Percentiles rank a stretch among this genome's conserved stretches.
These are phyloP conservation scores for Plasmopara halstedii DNA, from an alignment of 352 stramenopile species.

Conservation along the genomic window DNA sequence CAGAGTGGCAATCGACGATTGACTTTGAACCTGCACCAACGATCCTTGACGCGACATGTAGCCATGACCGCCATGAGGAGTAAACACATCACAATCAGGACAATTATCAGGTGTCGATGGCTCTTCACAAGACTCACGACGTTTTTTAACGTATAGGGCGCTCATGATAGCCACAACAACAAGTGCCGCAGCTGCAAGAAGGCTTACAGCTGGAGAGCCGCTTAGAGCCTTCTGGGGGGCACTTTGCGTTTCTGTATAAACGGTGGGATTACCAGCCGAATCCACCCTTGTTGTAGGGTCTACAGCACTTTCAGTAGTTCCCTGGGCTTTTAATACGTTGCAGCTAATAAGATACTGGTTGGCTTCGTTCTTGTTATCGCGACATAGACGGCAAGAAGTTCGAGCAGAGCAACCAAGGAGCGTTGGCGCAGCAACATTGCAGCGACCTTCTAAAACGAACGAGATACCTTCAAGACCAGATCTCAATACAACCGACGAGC, in stretches of 20 bases:
- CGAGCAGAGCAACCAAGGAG: slow-evolving; percentile 34
- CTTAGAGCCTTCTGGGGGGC: neutral
- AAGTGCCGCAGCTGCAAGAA: slow-evolving; percentile 11
- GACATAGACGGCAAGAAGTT: slow-evolving; percentile 48
- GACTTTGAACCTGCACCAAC: slow-evolving; percentile 28
- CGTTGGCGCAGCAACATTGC: slow-evolving; percentile 18
- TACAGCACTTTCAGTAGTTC: slow-evolving; percentile 5
- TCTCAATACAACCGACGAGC: slow-evolving; percentile 16
- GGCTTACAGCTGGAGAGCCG: slow-evolving; percentile 1
- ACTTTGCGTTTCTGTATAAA: slow-evolving; percentile 1
- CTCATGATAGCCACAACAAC: slow-evolving; percentile 25
- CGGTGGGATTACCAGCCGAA: neutral
- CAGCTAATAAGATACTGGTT: slow-evolving; percentile 56
- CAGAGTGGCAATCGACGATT: slow-evolving; percentile 29
- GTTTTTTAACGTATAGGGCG: slow-evolving; percentile 19
- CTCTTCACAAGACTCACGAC: slow-evolving; percentile 13
- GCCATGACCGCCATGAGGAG: slow-evolving; percentile 7
- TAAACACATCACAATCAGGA: slow-evolving; percentile 6
- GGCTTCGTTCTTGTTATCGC: slow-evolving; percentile 42
- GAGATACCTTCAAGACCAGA: slow-evolving; percentile 34
- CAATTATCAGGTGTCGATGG: slow-evolving; percentile 16
- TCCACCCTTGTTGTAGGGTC: no score
- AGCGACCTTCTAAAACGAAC: slow-evolving; percentile 35
- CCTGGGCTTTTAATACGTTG: slow-evolving; percentile 30
- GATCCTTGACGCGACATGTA: slow-evolving; percentile 22